Conservation (phyloP, 2,329 filamentous ascomycete species). For the Alternaria sp. region DNA sequence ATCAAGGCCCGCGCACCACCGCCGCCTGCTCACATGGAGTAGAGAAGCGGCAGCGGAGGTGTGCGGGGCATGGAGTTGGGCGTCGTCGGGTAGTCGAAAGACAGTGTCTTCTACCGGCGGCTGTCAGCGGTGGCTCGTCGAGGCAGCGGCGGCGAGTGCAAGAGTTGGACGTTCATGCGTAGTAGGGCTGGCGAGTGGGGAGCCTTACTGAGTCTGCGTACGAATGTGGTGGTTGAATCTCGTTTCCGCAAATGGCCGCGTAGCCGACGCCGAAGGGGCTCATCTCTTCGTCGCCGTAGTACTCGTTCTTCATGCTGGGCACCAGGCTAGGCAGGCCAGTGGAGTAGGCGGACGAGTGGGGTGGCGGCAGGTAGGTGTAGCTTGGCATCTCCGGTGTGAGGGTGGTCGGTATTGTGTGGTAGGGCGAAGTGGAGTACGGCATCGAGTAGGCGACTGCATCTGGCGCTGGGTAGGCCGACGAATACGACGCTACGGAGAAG, state of each 20-base stretch:
- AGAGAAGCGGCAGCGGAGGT: conserved; percentile 57
- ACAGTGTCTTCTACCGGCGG: conserved; percentile 67
- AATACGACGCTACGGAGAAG: conserved; percentile 61
- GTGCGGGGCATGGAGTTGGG: conserved; percentile 76
- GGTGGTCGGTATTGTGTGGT: conserved; percentile 48
- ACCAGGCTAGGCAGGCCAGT: conserved; percentile 68
- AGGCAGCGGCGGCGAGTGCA: conserved; percentile 28
- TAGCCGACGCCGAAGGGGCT: conserved; percentile 73
- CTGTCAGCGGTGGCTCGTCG: conserved; percentile 46
- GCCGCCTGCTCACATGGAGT: conserved; percentile 26
- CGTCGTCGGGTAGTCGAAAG: conserved; percentile 69
- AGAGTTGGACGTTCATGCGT: conserved; percentile 42
- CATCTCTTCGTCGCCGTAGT: conserved; percentile 64
- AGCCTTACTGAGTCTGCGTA: conserved; percentile 77
- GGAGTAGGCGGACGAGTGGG: conserved; percentile 52
- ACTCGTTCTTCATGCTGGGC: conserved; percentile 70
- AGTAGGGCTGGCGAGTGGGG: conserved; percentile 50
- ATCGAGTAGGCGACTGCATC: conserved; percentile 67
- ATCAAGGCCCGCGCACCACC: conserved; percentile 4
- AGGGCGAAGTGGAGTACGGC: conserved; percentile 57
- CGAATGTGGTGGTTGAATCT: conserved; percentile 64
- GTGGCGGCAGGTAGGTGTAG: conserved; percentile 63
- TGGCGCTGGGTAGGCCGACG: conserved; percentile 69
- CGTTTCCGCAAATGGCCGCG: conserved; percentile 67
- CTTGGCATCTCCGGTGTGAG: conserved; percentile 51